Conservation (phyloP, 2,329 filamentous ascomycete genomes). For the Pleoardoris graminearum region DNA sequence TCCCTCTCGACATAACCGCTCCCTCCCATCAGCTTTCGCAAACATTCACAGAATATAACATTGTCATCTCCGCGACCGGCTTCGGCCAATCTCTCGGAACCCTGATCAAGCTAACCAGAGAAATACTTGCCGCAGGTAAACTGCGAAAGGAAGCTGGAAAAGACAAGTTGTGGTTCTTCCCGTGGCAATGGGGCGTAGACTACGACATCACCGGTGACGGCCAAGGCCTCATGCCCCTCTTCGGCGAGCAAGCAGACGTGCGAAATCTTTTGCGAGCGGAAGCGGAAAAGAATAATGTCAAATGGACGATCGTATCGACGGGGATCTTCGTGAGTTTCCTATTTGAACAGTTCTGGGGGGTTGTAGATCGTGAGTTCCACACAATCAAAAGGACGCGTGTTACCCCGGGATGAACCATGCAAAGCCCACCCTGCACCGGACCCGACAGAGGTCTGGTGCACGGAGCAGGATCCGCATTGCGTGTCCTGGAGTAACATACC, state of each 20-base stretch:
- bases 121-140: slow-evolving; percentile 57
- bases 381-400: too few species aligned
- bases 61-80: slow-evolving; percentile 64
- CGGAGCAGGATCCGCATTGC: too few species aligned
- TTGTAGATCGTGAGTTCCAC: slow-evolving; percentile 50
- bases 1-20: slow-evolving; percentile 49
- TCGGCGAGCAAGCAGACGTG: slow-evolving; percentile 65
- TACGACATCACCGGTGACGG: slow-evolving; percentile 65
- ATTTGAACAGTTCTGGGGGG: slow-evolving; percentile 65
- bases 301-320: slow-evolving; percentile 69
- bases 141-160: slow-evolving; percentile 31
- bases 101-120: slow-evolving; percentile 61
- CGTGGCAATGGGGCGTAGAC: slow-evolving; percentile 76
- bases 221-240: slow-evolving; percentile 64
- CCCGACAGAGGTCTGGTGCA: too few species aligned
- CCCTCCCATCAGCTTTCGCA: slow-evolving; percentile 34
- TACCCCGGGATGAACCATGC: too few species aligned
- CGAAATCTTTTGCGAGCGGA: slow-evolving; percentile 29
- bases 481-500: too few species aligned
- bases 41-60: slow-evolving; percentile 52
- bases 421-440: too few species aligned
- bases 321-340: slow-evolving; percentile 73
- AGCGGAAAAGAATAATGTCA: slow-evolving; percentile 40
- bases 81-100: slow-evolving; percentile 60
- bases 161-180: slow-evolving; percentile 55